Percentiles rank a stretch among this genome's conserved stretches.
Evolutionary conservation across 768 basidiomycete species (phyloP).

Genomic region (Pisolithus albus): DNA sequence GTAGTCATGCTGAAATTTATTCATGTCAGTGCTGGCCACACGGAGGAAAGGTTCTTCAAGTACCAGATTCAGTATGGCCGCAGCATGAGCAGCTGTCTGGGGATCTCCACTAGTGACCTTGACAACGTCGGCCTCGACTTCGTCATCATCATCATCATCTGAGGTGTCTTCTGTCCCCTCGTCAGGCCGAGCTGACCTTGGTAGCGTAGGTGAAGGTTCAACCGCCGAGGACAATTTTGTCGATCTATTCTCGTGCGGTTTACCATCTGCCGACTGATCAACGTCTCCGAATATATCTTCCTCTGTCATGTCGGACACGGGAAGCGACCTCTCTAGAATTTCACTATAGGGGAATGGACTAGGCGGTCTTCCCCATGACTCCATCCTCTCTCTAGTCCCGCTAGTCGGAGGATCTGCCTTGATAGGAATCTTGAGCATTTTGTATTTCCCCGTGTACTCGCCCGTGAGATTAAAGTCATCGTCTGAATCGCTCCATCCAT

Average conservation of each 20-base stretch:
- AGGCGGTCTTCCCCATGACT: constrained; percentile 62
- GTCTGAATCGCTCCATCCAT: constrained; percentile 24
- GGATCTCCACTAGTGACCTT: constrained; percentile 84
- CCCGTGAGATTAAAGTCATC: constrained; percentile 36
- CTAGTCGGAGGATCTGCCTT: constrained; percentile 63
- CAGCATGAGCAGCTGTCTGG: constrained; percentile 83
- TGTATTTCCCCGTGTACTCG: constrained; percentile 65
- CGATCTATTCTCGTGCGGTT: not conserved
- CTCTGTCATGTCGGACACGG: constrained; percentile 8
- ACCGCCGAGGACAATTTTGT: constrained; percentile 18
- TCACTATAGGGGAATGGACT: constrained; percentile 53
- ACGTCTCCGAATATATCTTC: not conserved
- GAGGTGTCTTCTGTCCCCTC: constrained; percentile 10
- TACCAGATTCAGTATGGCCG: constrained; percentile 86
- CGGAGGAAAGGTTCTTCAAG: constrained; percentile 1
- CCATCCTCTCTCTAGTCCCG: constrained; percentile 41
- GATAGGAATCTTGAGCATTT: constrained; percentile 47
- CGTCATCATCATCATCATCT: constrained; percentile 27
- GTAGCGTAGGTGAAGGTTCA: constrained; percentile 3
- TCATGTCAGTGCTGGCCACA: not conserved
- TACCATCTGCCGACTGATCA: not conserved
- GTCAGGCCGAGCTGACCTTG: not conserved
- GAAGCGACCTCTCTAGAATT: constrained; percentile 26
- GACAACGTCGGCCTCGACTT: constrained; percentile 44
- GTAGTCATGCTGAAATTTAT: constrained; percentile 62